Conservation (phyloP, 1,284 basidiomycete species). For the Jaminaea rosea region DNA sequence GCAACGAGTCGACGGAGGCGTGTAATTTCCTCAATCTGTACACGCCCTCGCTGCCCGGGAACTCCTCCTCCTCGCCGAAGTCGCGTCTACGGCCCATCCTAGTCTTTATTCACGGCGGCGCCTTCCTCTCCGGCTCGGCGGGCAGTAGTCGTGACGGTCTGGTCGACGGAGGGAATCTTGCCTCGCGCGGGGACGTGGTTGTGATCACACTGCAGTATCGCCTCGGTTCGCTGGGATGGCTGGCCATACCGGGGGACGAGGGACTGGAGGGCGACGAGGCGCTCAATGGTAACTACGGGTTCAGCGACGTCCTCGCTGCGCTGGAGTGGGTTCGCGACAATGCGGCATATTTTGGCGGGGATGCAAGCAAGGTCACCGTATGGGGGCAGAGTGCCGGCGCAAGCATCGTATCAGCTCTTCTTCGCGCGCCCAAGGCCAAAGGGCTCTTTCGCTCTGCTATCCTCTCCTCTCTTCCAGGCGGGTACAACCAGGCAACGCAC, state of each 20-base stretch:
- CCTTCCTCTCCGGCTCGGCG: constrained; percentile 48
- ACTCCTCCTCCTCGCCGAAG: neutral
- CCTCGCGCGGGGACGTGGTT: constrained; percentile 50
- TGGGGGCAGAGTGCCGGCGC: constrained; percentile 4
- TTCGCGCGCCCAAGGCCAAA: neutral
- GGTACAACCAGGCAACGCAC: neutral
- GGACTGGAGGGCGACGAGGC: no score
- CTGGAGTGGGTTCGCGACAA: constrained; percentile 4
- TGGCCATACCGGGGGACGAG: constrained; percentile 7
- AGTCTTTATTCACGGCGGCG: constrained; percentile 50
- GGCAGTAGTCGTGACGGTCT: constrained; percentile 36
- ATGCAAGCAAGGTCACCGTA: neutral
- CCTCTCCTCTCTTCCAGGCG: neutral
- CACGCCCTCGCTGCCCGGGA: constrained; percentile 49
- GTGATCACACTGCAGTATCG: constrained; percentile 56
- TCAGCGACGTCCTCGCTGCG: constrained; percentile 2
- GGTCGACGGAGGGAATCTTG: constrained; percentile 50
- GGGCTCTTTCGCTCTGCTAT: constrained; percentile 3
- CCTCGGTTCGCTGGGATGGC: constrained; percentile 6
- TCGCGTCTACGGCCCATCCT: constrained; percentile 53
- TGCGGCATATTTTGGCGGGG: constrained; percentile 1
- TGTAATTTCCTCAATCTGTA: constrained; percentile 57
- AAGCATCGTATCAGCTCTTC: neutral
- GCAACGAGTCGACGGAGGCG: constrained; percentile 16
- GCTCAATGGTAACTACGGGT: constrained; percentile 6